A percentile compares a stretch with the other conserved stretches of the same genome.
Evolutionary conservation across 805 yeast genomes (phyloP).

Genomic region (Candida chilensis): DNA sequence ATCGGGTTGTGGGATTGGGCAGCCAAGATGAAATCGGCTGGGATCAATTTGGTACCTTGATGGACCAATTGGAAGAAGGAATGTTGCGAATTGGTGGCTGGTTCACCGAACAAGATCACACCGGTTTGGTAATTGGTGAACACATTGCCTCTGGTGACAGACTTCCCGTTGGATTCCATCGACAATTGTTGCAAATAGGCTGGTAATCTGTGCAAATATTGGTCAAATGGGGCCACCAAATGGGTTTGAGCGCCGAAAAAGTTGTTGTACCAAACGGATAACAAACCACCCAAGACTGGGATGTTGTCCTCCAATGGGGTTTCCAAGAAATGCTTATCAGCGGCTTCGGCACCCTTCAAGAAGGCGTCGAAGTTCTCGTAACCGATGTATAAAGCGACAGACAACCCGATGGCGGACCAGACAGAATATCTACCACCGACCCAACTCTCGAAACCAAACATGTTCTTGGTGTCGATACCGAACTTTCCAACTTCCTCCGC

Average conservation of each 20-base stretch:
- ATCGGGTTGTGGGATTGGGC: slow-evolving; percentile 98
- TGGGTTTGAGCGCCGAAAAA: slow-evolving; percentile 98
- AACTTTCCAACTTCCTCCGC: slow-evolving; percentile 85
- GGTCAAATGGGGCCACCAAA: slow-evolving; percentile 97
- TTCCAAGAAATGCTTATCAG: slow-evolving; percentile 80
- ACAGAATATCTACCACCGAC: slow-evolving; percentile 99
- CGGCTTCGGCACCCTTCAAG: slow-evolving; percentile 96
- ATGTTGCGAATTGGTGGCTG: slow-evolving; percentile 98
- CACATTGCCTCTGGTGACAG: slow-evolving; percentile 86
- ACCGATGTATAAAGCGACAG: slow-evolving; percentile 92
- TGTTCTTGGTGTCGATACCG: slow-evolving; percentile 95
- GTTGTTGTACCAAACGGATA: slow-evolving; percentile 97
- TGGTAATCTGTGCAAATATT: slow-evolving; percentile 97
- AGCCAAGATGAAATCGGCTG: slow-evolving; percentile 93
- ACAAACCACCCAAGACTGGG: slow-evolving; percentile 87
- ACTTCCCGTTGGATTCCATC: slow-evolving; percentile 99
- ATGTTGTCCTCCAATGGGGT: slow-evolving; percentile 88
- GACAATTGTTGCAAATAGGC: slow-evolving; percentile 98
- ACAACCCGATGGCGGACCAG: slow-evolving; percentile 97
- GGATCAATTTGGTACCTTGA: slow-evolving; percentile 97
- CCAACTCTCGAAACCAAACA: slow-evolving; percentile 98
- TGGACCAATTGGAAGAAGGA: slow-evolving; percentile 99
- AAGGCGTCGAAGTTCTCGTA: slow-evolving; percentile 87
- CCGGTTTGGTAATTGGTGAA: slow-evolving; percentile 96
- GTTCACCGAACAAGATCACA: slow-evolving; percentile 93